phyloP scores from a whole-genome alignment of 2,329 filamentous ascomycete species.

The Sporothrix sp. region DNA sequence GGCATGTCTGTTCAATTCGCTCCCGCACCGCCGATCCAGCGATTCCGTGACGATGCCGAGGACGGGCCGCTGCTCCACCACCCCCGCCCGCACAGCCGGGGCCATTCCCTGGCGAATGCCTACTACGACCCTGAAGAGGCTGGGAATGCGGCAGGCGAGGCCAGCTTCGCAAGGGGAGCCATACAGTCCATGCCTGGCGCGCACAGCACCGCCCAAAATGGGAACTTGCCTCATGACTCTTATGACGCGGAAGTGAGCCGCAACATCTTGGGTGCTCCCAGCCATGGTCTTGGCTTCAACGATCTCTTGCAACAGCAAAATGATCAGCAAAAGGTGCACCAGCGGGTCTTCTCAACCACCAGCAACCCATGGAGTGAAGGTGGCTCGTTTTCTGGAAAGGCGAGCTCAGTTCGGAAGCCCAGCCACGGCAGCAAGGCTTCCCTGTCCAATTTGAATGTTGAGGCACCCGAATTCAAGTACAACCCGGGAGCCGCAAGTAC shows the following conservation, averaged over 20 bases:
- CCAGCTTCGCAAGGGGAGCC: slow-evolving; percentile 29
- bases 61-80: slow-evolving; percentile 55
- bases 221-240: slow-evolving; percentile 37
- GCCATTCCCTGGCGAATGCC: slow-evolving; percentile 60
- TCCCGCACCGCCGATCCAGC: slow-evolving; percentile 30
- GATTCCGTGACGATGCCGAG: slow-evolving; percentile 44
- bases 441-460: slow-evolving; percentile 74
- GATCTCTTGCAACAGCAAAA: slow-evolving; percentile 40
- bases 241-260: slow-evolving; percentile 66
- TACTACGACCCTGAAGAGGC: slow-evolving; percentile 49
- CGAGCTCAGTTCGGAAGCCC: slow-evolving; percentile 31
- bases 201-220: slow-evolving; percentile 27
- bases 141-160: slow-evolving; percentile 30
- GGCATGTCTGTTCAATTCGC: slow-evolving; percentile 39
- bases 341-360: slow-evolving; percentile 43
- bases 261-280: slow-evolving; percentile 59
- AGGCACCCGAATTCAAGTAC: slow-evolving; percentile 83
- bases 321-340: slow-evolving; percentile 38
- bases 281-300: slow-evolving; percentile 39
- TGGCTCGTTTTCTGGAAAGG: slow-evolving; percentile 30
- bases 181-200: neutral
- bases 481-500: slow-evolving; percentile 42
- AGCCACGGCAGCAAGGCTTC: slow-evolving; percentile 62
- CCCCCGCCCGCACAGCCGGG: slow-evolving; percentile 62
- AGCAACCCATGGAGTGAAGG: slow-evolving; percentile 57